Percentiles rank a stretch among this genome's conserved stretches.
Conservation (phyloP, 768 basidiomycete genomes). For the Inosperma sp. region DNA sequence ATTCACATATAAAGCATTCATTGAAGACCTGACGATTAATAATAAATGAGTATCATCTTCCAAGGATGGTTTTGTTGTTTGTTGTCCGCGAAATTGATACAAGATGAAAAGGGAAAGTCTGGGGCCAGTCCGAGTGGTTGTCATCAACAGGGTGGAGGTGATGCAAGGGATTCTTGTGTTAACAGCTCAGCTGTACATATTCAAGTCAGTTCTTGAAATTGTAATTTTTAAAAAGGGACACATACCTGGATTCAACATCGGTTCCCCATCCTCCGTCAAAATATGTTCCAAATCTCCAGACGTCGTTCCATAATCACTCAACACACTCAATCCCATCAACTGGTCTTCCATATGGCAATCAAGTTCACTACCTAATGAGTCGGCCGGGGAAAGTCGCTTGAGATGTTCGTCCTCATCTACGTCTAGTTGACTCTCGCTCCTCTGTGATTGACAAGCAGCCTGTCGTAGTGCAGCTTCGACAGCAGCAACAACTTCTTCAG, state of each 20-base stretch:
- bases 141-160: conserved; percentile 1
- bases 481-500: conserved; percentile 25
- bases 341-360: conserved; percentile 9
- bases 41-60: too few species aligned
- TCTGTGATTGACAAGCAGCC: conserved; percentile 16
- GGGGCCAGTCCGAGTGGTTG: too few species aligned
- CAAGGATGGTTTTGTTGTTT: too few species aligned
- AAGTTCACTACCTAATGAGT: neutral
- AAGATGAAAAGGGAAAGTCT: too few species aligned
- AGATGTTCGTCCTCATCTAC: neutral
- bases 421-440: neutral
- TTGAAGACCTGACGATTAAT: too few species aligned
- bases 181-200: conserved; percentile 10
- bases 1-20: too few species aligned
- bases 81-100: too few species aligned
- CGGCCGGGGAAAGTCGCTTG: neutral
- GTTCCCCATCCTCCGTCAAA: conserved; percentile 59
- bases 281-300: conserved; percentile 47
- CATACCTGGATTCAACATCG: conserved; percentile 66
- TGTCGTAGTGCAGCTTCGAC: conserved; percentile 24
- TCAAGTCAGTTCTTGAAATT: neutral
- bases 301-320: conserved; percentile 30
- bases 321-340: conserved; percentile 15
- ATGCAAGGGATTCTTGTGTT: conserved; percentile 7
- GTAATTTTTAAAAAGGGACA: conserved; percentile 5